phyloP scores from a whole-genome alignment of 371 early-diverging fungal species.

The Dentiscutata heterogama region DNA sequence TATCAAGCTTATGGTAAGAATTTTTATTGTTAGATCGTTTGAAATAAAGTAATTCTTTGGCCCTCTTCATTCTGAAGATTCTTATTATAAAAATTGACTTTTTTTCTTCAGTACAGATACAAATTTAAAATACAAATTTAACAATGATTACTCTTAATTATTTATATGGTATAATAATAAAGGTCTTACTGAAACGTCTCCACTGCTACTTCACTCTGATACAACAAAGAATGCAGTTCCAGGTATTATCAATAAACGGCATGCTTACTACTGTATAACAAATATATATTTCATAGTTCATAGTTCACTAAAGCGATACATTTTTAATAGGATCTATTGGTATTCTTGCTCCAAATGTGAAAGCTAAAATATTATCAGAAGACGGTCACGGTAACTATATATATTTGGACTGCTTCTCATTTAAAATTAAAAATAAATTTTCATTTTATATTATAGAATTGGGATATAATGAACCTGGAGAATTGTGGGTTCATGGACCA shows the following conservation, averaged over 20 bases:
- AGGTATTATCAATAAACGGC: not conserved
- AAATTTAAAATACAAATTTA: not conserved
- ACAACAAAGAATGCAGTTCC: slow-evolving; percentile 21
- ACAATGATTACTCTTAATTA: not conserved
- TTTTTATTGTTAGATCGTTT: not conserved
- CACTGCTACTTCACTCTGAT: not conserved
- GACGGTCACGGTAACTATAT: slow-evolving; percentile 57
- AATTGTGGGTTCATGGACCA: slow-evolving; percentile 83
- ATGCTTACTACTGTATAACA: not conserved
- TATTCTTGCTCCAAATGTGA: slow-evolving; percentile 45
- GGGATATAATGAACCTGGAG: slow-evolving; percentile 69
- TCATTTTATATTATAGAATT: slow-evolving; percentile 54
- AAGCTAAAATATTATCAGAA: slow-evolving; percentile 53
- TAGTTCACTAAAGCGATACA: not conserved
- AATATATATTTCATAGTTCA: not conserved
- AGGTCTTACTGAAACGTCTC: slow-evolving; percentile 47
- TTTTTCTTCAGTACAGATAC: not conserved
- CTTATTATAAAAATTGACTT: not conserved
- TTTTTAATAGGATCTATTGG: slow-evolving; percentile 40
- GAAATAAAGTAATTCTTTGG: not conserved
- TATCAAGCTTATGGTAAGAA: slow-evolving; percentile 47
- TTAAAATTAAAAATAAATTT: not conserved
- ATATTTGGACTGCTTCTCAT: not conserved
- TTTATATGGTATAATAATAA: not conserved
- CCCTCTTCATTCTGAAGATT: too few species aligned